Evolutionary conservation across 2,329 filamentous ascomycete genomes (phyloP).

Genomic region (Thermochaetoides dissita): DNA sequence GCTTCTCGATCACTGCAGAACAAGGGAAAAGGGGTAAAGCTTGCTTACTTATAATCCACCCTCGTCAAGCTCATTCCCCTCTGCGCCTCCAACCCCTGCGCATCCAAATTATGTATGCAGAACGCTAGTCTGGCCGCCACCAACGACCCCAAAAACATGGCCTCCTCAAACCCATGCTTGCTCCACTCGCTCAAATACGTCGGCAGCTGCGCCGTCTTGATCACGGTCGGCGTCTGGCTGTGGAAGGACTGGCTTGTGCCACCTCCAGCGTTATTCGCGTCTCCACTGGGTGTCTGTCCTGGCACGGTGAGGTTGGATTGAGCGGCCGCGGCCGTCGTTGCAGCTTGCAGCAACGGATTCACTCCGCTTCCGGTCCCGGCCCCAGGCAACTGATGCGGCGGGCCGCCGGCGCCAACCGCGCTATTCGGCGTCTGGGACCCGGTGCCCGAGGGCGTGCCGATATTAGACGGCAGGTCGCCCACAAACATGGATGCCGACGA

Average conservation of each 20-base stretch:
- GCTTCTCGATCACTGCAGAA: too few relatives aligned
- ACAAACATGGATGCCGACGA: conserved; percentile 93
- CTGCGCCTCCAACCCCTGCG: conserved; percentile 36
- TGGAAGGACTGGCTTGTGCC: conserved; percentile 38
- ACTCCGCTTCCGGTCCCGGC: conserved; percentile 40
- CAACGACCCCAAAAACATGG: conserved; percentile 74
- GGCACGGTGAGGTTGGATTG: conserved; percentile 32
- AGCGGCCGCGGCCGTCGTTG: conserved; percentile 66
- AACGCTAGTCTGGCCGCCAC: conserved; percentile 56
- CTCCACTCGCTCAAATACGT: conserved; percentile 89
- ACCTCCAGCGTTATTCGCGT: conserved; percentile 28
- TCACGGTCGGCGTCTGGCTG: conserved; percentile 64
- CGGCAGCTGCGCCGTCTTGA: conserved; percentile 64
- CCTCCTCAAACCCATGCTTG: conserved; percentile 65
- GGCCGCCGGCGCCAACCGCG: conserved; percentile 35
- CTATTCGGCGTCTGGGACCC: conserved; percentile 79
- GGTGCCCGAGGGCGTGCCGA: conserved; percentile 80
- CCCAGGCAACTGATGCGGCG: conserved; percentile 41
- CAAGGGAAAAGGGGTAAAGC: conserved; percentile 15
- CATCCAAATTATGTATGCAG: conserved; percentile 45
- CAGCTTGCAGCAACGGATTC: conserved; percentile 83
- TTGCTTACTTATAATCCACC: conserved; percentile 43
- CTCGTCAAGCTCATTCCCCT: conserved; percentile 42
- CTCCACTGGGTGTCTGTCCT: conserved; percentile 24
- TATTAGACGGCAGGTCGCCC: conserved; percentile 84